Base-by-base conservation (phyloP, 2,329 filamentous ascomycete species). In the Daldinia eschscholtzii region DNA sequence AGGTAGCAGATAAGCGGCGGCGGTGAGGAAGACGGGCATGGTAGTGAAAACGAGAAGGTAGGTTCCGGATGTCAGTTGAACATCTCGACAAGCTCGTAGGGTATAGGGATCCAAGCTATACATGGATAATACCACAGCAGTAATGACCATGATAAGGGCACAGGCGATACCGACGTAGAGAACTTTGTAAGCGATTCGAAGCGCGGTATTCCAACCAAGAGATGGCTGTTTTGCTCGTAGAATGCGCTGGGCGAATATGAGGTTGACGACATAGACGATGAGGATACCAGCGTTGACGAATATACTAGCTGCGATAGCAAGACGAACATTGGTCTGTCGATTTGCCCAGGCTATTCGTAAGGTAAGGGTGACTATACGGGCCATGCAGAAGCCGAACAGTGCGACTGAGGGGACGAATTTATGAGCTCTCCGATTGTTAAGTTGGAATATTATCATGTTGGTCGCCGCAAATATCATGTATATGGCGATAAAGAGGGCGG, bases 401-500 rank as follows among this genome's bases (percentile, higher is more conserved):
- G 78, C 69, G 46, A 73, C 75, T 2, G 80, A 81, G 1, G 81
- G 70, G 30, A 80, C 56, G 60, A 82, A 82, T 67, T 81, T 82
- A 72, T 82, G 80, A 1, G 76, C 74, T 1, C 77, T 71, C 52
- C 77, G 77, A 1, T 68, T 60, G 65, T 82, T 82, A 20, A 71
- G 26, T 57, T 76, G 75, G 62, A 89, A 83, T 55, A 91, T 85
- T 55, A 82, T 82, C 84, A 91, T 87, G 82, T 92, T 87, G 64
- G 81, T 72, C 15, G 78, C 81, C 6, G 87, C 89, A n/a, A 81
- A 83, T 53, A 75, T 41, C 37, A 87, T 66, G 79, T 90, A 92
- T 63, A 91, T 76, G 44, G 80, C 77, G 13, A 93, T 78, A 70
- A 94, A 87, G 64, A 92, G 85, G 59, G 85, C 83, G 68, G 83